phyloP scores from a whole-genome alignment of 768 basidiomycete genomes.

The Termitomyces sp. region DNA sequence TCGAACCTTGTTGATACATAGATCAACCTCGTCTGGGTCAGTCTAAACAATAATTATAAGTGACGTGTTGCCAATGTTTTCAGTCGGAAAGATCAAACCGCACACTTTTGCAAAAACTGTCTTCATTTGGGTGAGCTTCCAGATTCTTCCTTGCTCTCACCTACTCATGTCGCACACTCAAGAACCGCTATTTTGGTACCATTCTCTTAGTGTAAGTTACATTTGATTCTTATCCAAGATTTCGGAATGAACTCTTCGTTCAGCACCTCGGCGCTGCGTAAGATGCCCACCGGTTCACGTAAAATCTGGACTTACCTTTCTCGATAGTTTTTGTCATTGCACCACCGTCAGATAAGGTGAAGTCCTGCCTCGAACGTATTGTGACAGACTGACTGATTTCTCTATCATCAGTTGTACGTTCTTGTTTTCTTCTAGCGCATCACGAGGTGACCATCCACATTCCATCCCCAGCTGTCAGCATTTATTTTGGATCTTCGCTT shows the following conservation, averaged over 20 bases:
- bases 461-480: conserved; percentile 5
- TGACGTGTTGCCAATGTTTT: neutral
- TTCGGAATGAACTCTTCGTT: neutral
- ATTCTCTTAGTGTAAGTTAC: conserved; percentile 20
- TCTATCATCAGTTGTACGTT: conserved; percentile 16
- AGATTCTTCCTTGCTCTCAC: neutral
- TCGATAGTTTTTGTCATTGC: conserved; percentile 9
- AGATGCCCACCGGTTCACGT: neutral
- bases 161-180: neutral
- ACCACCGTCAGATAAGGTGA: conserved; percentile 15
- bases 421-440: neutral
- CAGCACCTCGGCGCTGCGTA: conserved; percentile 11
- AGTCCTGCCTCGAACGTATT: neutral
- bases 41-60: neutral
- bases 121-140: conserved; percentile 19
- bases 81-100: conserved; percentile 16
- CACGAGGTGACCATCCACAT: neutral
- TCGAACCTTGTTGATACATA: neutral
- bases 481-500: neutral
- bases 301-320: neutral
- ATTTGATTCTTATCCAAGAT: neutral
- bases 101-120: conserved; percentile 19
- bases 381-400: neutral
- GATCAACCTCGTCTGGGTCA: conserved; percentile 26
- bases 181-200: conserved; percentile 28